Evolutionary conservation across 2,329 filamentous ascomycete genomes (phyloP).

Genomic region (Pseudogymnoascus sp.): DNA sequence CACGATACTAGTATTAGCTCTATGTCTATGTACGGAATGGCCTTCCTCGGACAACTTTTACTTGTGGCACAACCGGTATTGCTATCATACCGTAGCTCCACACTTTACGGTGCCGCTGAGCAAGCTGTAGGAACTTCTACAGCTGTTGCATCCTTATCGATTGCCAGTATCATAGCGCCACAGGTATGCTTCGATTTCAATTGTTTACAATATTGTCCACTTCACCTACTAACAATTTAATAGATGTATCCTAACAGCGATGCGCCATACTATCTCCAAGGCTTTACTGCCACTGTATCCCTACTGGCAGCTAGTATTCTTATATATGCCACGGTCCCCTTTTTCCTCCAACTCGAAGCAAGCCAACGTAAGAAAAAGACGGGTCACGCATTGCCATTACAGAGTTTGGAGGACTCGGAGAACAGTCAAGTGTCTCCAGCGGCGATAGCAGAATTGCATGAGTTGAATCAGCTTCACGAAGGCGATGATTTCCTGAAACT

Average conservation of each 20-base stretch:
- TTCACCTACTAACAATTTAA: background rate
- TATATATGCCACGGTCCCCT: background rate
- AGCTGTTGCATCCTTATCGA: background rate
- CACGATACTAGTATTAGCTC: background rate
- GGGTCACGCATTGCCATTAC: constrained; percentile 7
- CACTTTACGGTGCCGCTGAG: constrained; percentile 4
- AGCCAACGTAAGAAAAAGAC: constrained; percentile 6
- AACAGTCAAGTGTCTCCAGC: constrained; percentile 12
- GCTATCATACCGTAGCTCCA: constrained; percentile 8
- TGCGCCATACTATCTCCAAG: constrained; percentile 14
- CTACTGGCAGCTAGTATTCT: constrained; percentile 16
- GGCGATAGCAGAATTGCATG: background rate
- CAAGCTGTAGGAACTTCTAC: constrained; percentile 7
- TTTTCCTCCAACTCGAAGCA: constrained; percentile 9
- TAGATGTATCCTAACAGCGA: constrained; percentile 8
- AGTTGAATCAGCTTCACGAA: constrained; percentile 5
- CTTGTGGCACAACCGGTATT: constrained; percentile 12
- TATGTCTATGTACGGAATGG: constrained; percentile 17
- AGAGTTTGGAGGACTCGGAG: constrained; percentile 6
- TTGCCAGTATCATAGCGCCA: constrained; percentile 11
- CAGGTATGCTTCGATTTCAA: constrained; percentile 10
- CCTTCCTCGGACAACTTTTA: constrained; percentile 20
- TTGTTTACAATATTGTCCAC: background rate
- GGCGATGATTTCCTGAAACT: background rate
- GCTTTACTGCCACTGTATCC: constrained; percentile 16